Evolutionary conservation across 2,329 filamentous ascomycete genomes (phyloP), one percentile per base, ranked within the genome.

Genomic region (Fusarium equiseti): DNA sequence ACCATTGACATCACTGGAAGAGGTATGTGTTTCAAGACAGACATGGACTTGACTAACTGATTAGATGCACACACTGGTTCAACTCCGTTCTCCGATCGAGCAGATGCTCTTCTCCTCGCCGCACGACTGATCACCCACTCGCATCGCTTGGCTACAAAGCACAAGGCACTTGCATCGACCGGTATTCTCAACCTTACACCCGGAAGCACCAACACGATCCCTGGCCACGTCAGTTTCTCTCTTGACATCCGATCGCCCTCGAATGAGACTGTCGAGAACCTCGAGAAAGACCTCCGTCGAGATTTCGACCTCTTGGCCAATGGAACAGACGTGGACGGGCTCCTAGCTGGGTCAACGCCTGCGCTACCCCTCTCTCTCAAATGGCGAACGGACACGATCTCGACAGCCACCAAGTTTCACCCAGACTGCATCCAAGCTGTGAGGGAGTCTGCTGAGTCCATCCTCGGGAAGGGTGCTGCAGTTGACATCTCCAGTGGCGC

Each of bases 141-240:
- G 0, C 77, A 80, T 38, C 50, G 42, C 3, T 50, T 77, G 3
- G 78, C 77, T 3, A 70, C 74, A 1, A 55, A 71, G 13, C 54
- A 67, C 29, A 63, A 63, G 1, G 79, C 73, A 2, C 68, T 80
- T 1, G 62, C 75, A 1, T 78, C 79, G 0, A 78, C 78, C 0
- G 79, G 79, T 0, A 76, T 77, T 8, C 48, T 80, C 12, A 59
- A 43, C 1, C 62, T 61, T 18, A 68, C 66, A 27, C 91, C 89
- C 0, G 89, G 90, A 6, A 89, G 85, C 49, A 90, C 90, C 16
- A 93, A 93, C 77, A 93, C 91, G 0, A 89, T 92, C 0, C 89
- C 91, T 0, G 89, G 89, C 1, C 80, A 82, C 15, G 91, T 92
- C 13, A 85, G 82, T 27, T 92, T 92, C 78, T 89, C 84, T 18